Evolutionary conservation across 768 basidiomycete genomes (phyloP).

Genomic region (Mycena chlorophos): DNA sequence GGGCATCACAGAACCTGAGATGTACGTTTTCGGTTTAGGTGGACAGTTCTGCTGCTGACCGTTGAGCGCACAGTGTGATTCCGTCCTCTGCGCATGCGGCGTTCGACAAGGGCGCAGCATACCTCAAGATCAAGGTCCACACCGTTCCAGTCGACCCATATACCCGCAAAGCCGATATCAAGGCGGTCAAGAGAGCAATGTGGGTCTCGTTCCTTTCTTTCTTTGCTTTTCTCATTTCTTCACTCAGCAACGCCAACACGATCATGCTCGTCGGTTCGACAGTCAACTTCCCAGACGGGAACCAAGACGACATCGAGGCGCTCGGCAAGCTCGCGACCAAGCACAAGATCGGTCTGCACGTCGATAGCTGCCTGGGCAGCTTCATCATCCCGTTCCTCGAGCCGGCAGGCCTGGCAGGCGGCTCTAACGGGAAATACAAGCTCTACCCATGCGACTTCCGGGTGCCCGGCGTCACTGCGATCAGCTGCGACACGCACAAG

Average conservation of each 20-base stretch:
- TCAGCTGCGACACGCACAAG: conserved; percentile 97
- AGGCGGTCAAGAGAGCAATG: conserved; percentile 83
- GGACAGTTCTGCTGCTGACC: background rate
- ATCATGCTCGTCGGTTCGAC: conserved; percentile 90
- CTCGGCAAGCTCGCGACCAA: conserved; percentile 73
- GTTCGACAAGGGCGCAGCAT: conserved; percentile 90
- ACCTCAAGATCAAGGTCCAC: conserved; percentile 88
- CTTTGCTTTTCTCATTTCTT: conserved; percentile 6
- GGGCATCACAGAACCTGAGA: conserved; percentile 89
- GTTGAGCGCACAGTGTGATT: conserved; percentile 60
- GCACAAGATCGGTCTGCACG: conserved; percentile 84
- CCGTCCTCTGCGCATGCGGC: conserved; percentile 89
- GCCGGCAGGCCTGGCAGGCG: conserved; percentile 65
- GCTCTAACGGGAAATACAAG: conserved; percentile 55
- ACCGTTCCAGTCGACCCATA: conserved; percentile 75
- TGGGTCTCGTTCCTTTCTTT: conserved; percentile 39
- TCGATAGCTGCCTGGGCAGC: conserved; percentile 92
- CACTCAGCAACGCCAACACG: conserved; percentile 75
- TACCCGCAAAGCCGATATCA: conserved; percentile 79
- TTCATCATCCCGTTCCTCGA: conserved; percentile 95
- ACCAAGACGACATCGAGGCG: conserved; percentile 81
- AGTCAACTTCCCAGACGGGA: conserved; percentile 83
- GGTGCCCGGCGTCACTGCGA: conserved; percentile 87
- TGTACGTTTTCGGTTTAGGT: conserved; percentile 50
- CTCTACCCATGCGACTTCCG: conserved; percentile 85